phyloP scores from a whole-genome alignment of 768 basidiomycete genomes.

The Xerocomellus intermedius region DNA sequence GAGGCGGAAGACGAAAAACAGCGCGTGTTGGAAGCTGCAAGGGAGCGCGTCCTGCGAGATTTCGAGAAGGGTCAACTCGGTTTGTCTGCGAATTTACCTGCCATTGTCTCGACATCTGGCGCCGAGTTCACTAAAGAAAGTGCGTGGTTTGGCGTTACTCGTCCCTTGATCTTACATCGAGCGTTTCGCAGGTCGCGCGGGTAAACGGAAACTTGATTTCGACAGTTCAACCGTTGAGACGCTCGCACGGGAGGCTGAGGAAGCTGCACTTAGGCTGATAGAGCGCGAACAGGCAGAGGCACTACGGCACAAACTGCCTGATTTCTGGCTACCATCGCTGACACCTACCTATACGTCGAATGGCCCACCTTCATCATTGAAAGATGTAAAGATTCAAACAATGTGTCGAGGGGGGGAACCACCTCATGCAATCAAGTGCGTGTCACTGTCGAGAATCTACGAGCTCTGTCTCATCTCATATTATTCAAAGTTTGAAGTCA shows the following conservation, averaged over 20 bases:
- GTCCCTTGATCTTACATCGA: not conserved
- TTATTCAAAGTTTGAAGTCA: constrained; percentile 64
- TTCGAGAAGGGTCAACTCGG: constrained; percentile 87
- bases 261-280: constrained; percentile 78
- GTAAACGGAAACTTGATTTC: constrained; percentile 86
- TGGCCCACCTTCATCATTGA: constrained; percentile 61
- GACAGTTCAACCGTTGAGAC: constrained; percentile 68
- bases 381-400: constrained; percentile 84
- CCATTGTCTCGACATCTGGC: constrained; percentile 38
- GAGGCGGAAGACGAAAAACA: constrained; percentile 80
- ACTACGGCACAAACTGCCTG: constrained; percentile 85
- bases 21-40: constrained; percentile 67
- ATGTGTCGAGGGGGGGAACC: constrained; percentile 82
- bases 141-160: constrained; percentile 19
- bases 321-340: constrained; percentile 95
- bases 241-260: constrained; percentile 80
- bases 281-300: constrained; percentile 84
- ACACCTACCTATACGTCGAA: constrained; percentile 76
- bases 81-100: constrained; percentile 46
- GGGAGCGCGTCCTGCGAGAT: constrained; percentile 85
- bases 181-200: constrained; percentile 47
- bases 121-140: constrained; percentile 35
- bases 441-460: constrained; percentile 14
- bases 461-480: constrained; percentile 2
- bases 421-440: constrained; percentile 75